phyloP scores from a whole-genome alignment of 176 grass and related monocot genomes.

The Oryza meyeriana region DNA sequence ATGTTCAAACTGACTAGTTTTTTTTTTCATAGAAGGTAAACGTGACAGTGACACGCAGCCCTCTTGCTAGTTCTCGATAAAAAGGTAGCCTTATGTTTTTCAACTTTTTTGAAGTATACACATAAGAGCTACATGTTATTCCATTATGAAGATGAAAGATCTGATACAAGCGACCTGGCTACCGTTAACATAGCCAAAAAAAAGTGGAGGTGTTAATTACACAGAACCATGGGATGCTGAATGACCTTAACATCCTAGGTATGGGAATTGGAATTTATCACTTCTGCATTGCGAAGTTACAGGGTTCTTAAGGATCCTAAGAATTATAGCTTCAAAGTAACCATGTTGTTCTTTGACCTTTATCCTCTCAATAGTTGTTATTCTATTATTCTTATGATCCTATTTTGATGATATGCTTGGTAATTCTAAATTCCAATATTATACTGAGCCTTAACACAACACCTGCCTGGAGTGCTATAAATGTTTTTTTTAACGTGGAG shows the following conservation, averaged over 20 bases:
- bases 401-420: background rate
- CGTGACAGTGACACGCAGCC: too few species aligned
- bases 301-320: background rate
- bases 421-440: background rate
- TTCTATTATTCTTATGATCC: background rate
- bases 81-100: too few species aligned
- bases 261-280: background rate
- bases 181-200: too few species aligned
- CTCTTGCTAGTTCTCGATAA: too few species aligned
- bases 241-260: too few species aligned
- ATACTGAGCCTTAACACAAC: background rate
- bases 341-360: background rate
- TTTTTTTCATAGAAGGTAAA: too few species aligned
- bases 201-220: too few species aligned
- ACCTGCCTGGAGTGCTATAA: background rate
- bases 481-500: background rate
- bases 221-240: too few species aligned
- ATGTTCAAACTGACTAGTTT: background rate
- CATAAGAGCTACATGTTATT: too few species aligned
- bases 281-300: background rate
- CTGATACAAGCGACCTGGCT: too few species aligned
- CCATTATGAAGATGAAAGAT: too few species aligned
- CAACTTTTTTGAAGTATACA: too few species aligned
- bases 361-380: background rate
- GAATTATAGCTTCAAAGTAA: background rate